Evolutionary conservation across 148 eudicot species (phyloP).

Genomic region (Cornus florida): DNA sequence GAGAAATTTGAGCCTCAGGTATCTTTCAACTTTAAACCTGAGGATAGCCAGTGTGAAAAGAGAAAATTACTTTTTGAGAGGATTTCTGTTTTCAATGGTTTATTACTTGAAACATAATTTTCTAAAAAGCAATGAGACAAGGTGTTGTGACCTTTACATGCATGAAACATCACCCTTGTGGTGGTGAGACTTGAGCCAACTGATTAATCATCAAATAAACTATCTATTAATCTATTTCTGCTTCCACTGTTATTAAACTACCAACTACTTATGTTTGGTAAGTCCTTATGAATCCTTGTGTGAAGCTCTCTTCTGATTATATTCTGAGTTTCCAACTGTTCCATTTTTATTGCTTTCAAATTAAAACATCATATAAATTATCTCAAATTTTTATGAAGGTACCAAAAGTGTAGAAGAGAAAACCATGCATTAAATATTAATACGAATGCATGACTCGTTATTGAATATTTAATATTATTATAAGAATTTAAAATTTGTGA

Average conservation of each 20-base stretch:
- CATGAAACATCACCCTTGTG: not conserved
- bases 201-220: too few relatives aligned
- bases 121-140: not conserved
- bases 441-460: not conserved
- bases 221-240: too few relatives aligned
- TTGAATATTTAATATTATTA: not conserved
- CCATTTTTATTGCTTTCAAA: too few relatives aligned
- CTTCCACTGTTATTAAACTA: not conserved
- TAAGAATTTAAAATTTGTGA: not conserved
- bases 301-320: too few relatives aligned
- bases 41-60: not conserved
- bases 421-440: not conserved
- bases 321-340: too few relatives aligned
- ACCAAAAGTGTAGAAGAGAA: too few relatives aligned
- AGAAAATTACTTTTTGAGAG: not conserved
- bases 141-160: not conserved
- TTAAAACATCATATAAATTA: too few relatives aligned
- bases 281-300: too few relatives aligned
- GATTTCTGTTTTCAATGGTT: not conserved
- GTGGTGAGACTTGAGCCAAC: too few relatives aligned
- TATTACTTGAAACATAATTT: too few relatives aligned
- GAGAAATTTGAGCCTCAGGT: constrained; percentile 88
- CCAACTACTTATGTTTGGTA: not conserved
- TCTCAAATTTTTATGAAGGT: too few relatives aligned
- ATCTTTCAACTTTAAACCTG: constrained; percentile 17